Conservation (phyloP, 768 basidiomycete genomes). For the Floccularia luteovirens region DNA sequence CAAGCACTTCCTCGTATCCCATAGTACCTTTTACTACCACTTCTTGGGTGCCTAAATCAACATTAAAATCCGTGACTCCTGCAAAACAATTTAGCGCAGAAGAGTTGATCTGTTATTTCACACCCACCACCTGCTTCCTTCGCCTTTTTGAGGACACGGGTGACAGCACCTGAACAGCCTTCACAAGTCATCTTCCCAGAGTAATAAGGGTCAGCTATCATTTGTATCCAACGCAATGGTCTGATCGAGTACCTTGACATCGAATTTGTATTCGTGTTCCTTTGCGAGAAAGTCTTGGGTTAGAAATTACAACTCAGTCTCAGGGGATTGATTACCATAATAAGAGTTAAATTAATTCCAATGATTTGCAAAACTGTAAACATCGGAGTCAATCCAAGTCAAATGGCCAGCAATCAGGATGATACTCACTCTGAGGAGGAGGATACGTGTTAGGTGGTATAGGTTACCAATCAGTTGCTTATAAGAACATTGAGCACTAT, state of each 20-base stretch:
- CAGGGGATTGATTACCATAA: too few relatives aligned
- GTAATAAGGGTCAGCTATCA: background rate
- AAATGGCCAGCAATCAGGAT: too few relatives aligned
- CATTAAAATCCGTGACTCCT: conserved; percentile 53
- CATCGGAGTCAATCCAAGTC: too few relatives aligned
- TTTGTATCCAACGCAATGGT: background rate
- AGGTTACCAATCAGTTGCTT: too few relatives aligned
- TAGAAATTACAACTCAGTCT: too few relatives aligned
- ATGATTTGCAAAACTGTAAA: too few relatives aligned
- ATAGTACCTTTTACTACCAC: conserved; percentile 60
- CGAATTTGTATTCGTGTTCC: conserved; percentile 63
- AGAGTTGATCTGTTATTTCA: background rate
- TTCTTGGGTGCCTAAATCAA: conserved; percentile 62
- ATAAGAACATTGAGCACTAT: too few relatives aligned
- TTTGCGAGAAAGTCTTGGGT: too few relatives aligned
- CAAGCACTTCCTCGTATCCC: conserved; percentile 57
- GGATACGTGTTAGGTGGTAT: too few relatives aligned
- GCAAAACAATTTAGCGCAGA: conserved; percentile 3
- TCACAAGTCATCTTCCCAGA: conserved; percentile 69
- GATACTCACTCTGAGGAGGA: too few relatives aligned
- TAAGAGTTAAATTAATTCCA: too few relatives aligned
- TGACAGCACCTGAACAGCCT: conserved; percentile 82
- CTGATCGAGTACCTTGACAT: conserved; percentile 59
- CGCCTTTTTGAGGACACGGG: conserved; percentile 65
- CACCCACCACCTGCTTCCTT: conserved; percentile 35